Percentiles rank a stretch among this genome's conserved stretches.
Conservation (phyloP, 1,139 yeast genomes). For the Debaryomyces nepalensis region DNA sequence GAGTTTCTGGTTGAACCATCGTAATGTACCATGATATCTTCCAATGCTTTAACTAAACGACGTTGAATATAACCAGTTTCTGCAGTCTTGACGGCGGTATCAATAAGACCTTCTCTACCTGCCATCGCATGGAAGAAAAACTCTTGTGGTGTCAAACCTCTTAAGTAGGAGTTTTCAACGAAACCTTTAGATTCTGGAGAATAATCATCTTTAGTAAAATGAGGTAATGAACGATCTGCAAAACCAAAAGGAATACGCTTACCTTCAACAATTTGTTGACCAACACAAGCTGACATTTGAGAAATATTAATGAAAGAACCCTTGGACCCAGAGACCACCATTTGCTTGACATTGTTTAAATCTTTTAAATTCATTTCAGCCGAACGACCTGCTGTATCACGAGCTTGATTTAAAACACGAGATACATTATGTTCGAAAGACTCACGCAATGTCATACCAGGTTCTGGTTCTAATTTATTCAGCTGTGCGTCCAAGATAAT, state of each 20-base stretch:
- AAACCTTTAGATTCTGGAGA: conserved; percentile 98
- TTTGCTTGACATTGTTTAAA: conserved; percentile 93
- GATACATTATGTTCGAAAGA: conserved; percentile 97
- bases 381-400: conserved; percentile 99
- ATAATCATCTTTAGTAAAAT: conserved; percentile 96
- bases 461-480: conserved; percentile 88
- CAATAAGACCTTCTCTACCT: conserved; percentile 99
- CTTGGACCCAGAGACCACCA: conserved; percentile 99
- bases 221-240: conserved; percentile 94
- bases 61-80: conserved; percentile 99
- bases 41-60: conserved; percentile 96
- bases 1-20: conserved; percentile 99
- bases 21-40: conserved; percentile 98
- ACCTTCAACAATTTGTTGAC: conserved; percentile 99
- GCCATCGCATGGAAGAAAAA: conserved; percentile 99
- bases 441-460: conserved; percentile 99
- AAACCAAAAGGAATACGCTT: conserved; percentile 98
- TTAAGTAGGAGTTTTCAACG: conserved; percentile 93
- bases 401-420: conserved; percentile 93
- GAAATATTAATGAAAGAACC: conserved; percentile 99
- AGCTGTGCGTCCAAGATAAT: conserved; percentile 91
- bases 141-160: conserved; percentile 98
- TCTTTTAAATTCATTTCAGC: conserved; percentile 97
- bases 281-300: conserved; percentile 99
- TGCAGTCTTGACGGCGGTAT: conserved; percentile 98